Evolutionary conservation across 75 land plant species (phyloP), one percentile per base, ranked within the genome.

Genomic region (Cupressus sempervirens): DNA sequence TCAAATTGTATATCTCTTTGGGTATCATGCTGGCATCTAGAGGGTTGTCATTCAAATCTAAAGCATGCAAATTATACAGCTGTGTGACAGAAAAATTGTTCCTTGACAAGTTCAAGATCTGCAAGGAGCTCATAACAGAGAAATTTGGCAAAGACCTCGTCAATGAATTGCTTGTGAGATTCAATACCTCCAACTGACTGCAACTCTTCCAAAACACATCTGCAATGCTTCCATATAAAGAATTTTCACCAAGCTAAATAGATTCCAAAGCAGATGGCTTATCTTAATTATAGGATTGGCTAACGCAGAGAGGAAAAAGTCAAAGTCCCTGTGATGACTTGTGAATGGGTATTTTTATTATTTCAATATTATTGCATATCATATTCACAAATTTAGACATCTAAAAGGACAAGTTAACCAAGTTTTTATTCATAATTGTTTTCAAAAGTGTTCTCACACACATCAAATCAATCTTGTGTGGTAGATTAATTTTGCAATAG

Each of bases 131-230:
- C 18, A 83, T 18, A 23, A 30, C 23, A n/a, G 87, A 30, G 10
- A 87, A 84, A 30, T 87, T 56, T 5, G 88, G 91, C 16, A 90
- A 73, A 20, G 86, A 81, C 4, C 95, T 94, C 32, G 82, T 36
- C 82, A 96, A 88, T 45, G 20, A 18, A 83, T 96, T 96, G 91
- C 80, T 85, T 35, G 89, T 87, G 70, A 96, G 88, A 68, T 92
- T 91, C 77, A 96, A 87, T 62, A 88, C 81, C 48, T 86, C 85
- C 40, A 96, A 83, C 10, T 56, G 67, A 35, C 74, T 76, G 80
- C 93, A 94, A 6, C 36, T 35, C 16, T 82, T 87, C 9, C 56
- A 83, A 2, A 84, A 65, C 46, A 91, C 48, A 6, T 80, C 76
- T 9, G 77, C 29, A 81, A 92, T 36, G 15, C 35, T 29, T 4